These are phyloP conservation scores for Tieghemiomyces parasiticus DNA, from an alignment of 192 early-diverging fungal species.

Conservation along the genomic window DNA sequence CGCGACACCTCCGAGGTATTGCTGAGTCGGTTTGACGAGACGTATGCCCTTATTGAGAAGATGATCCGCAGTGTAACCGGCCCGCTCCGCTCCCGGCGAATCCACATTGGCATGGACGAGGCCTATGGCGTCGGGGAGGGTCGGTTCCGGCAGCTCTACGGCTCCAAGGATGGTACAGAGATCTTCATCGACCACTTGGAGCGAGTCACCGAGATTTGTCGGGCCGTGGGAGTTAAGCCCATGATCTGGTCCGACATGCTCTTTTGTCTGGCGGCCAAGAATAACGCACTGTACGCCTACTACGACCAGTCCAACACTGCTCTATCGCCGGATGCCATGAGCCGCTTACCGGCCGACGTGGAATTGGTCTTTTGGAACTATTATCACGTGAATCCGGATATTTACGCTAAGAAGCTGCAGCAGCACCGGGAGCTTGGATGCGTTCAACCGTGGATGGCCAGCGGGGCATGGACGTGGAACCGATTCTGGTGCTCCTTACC, in stretches of 20 bases:
- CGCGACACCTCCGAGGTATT: constrained; percentile 75
- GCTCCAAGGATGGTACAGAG: constrained; percentile 50
- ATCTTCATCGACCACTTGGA: constrained; percentile 64
- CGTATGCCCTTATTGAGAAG: constrained; percentile 63
- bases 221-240: constrained; percentile 38
- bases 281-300: constrained; percentile 65
- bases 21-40: constrained; percentile 50
- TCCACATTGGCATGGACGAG: constrained; percentile 85
- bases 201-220: constrained; percentile 56
- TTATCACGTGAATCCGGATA: constrained; percentile 55
- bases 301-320: constrained; percentile 52
- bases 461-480: constrained; percentile 72
- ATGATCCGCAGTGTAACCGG: constrained; percentile 44
- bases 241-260: constrained; percentile 82
- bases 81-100: constrained; percentile 59
- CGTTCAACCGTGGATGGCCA: constrained; percentile 65
- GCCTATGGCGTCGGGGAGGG: constrained; percentile 78
- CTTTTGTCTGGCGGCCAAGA: constrained; percentile 56
- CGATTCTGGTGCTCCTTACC: constrained; percentile 69
- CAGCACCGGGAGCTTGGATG: constrained; percentile 74
- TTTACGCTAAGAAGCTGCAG: constrained; percentile 59
- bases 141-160: constrained; percentile 58
- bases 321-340: constrained; percentile 34
- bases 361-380: constrained; percentile 82
- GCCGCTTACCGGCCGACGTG: constrained; percentile 42